Conservation (phyloP, 768 basidiomycete genomes). For the Imleria badia region DNA sequence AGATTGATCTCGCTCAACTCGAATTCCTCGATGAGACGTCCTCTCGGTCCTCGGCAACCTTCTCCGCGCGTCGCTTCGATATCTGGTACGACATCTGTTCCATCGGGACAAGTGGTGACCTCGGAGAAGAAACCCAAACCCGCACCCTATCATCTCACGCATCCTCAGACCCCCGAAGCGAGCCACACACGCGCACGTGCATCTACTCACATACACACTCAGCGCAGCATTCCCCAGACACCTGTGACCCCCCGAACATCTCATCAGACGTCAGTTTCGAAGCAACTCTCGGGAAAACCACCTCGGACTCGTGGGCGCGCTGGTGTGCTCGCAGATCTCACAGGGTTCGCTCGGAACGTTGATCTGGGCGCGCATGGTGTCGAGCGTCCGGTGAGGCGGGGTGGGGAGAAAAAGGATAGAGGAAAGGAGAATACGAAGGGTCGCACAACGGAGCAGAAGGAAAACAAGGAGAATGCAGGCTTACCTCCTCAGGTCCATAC, state of each 20-base stretch:
- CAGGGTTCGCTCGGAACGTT: constrained; percentile 35
- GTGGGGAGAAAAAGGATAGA: constrained; percentile 30
- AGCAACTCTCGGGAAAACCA: constrained; percentile 30
- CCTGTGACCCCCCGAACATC: constrained; percentile 7
- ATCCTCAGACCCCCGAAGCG: background rate
- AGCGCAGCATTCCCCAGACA: constrained; percentile 2
- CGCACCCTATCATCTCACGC: background rate
- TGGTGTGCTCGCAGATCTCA: constrained; percentile 42
- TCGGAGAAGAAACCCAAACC: constrained; percentile 10
- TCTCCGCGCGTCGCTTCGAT: constrained; percentile 12
- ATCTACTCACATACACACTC: background rate
- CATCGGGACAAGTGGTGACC: background rate
- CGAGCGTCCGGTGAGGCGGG: constrained; percentile 15
- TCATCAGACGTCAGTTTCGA: constrained; percentile 8
- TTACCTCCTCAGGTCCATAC: background rate
- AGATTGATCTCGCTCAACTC: constrained; percentile 18
- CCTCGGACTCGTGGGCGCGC: constrained; percentile 26
- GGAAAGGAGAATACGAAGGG: constrained; percentile 23
- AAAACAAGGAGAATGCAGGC: constrained; percentile 31
- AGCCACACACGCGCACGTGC: constrained; percentile 14
- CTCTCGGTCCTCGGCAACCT: constrained; percentile 22
- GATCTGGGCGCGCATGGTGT: constrained; percentile 32
- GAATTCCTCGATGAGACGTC: constrained; percentile 25
- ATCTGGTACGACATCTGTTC: background rate
- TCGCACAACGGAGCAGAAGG: constrained; percentile 15